phyloP scores from a whole-genome alignment of 139 green algal genomes.

The Diplosphaera chodatii region DNA sequence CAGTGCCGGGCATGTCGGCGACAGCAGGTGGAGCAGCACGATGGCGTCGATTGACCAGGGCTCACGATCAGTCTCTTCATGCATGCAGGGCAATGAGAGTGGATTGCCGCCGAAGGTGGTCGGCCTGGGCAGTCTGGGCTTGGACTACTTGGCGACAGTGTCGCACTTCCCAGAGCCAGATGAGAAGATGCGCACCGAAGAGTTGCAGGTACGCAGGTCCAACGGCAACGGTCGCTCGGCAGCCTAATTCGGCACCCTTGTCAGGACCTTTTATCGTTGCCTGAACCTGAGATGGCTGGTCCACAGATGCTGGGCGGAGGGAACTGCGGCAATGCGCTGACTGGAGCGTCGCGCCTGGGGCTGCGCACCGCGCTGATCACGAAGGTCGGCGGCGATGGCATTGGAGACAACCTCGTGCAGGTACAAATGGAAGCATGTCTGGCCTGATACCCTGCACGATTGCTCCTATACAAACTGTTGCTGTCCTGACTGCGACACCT shows the following conservation, averaged over 20 bases:
- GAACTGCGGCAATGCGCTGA: conserved; percentile 93
- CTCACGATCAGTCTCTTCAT: no score
- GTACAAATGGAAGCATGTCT: not conserved
- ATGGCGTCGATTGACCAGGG: no score
- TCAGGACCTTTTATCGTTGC: no score
- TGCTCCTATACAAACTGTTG: no score
- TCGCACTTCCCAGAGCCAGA: conserved; percentile 77
- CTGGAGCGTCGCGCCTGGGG: conserved; percentile 80
- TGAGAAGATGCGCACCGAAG: conserved; percentile 85
- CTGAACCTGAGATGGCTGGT: not conserved
- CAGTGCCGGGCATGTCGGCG: no score
- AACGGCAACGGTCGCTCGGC: no score
- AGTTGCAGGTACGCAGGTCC: conserved; percentile 66
- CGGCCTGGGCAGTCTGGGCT: conserved; percentile 67
- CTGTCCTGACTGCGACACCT: no score
- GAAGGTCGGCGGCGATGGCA: conserved; percentile 81
- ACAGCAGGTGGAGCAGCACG: no score
- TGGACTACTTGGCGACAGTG: conserved; percentile 90
- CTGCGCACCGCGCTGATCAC: conserved; percentile 62
- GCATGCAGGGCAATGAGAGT: no score
- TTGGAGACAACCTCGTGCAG: conserved; percentile 67
- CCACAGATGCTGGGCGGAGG: conserved; percentile 81
- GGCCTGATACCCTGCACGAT: no score
- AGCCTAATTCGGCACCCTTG: no score
- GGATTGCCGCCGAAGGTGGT: conserved; percentile 42